phyloP scores from a whole-genome alignment of 306 rosid species.

The Begonia peltatifolia region DNA sequence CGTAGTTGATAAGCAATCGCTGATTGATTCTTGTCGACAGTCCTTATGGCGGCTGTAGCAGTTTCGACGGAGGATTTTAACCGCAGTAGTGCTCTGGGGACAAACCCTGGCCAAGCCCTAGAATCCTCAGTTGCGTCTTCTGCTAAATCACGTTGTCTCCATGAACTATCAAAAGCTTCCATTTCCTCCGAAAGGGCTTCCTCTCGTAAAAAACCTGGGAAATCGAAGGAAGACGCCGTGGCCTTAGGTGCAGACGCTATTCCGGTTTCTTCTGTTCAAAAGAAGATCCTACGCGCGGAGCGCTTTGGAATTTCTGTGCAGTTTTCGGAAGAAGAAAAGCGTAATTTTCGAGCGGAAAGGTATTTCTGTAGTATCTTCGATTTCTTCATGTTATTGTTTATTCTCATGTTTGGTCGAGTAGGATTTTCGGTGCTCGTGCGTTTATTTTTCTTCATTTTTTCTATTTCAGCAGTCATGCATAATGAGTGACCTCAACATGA shows the following conservation, averaged over 20 bases:
- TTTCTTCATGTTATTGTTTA: neutral
- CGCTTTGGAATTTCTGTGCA: slow-evolving; percentile 78
- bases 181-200: neutral
- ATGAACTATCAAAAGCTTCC: slow-evolving; percentile 9
- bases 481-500: too few species aligned
- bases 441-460: neutral
- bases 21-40: too few species aligned
- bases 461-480: neutral
- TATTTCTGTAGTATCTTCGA: slow-evolving; percentile 1
- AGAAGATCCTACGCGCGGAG: slow-evolving; percentile 85
- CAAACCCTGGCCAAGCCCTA: slow-evolving; percentile 49
- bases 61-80: slow-evolving; percentile 11
- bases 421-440: neutral
- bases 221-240: slow-evolving; percentile 14
- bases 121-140: slow-evolving; percentile 15
- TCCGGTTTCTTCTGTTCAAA: slow-evolving; percentile 39
- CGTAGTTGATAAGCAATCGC: too few species aligned
- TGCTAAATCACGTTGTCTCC: slow-evolving; percentile 18
- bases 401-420: neutral
- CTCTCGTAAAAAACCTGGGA: slow-evolving; percentile 11
- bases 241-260: slow-evolving; percentile 12
- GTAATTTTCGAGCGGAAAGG: slow-evolving; percentile 89
- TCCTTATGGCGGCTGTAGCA: slow-evolving; percentile 37
- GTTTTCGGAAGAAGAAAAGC: slow-evolving; percentile 67
- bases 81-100: slow-evolving; percentile 16